Percentiles rank a stretch among this genome's conserved stretches.
phyloP scores from a whole-genome alignment of 1,284 basidiomycete species.

The Cryptococcus depauperatus region DNA sequence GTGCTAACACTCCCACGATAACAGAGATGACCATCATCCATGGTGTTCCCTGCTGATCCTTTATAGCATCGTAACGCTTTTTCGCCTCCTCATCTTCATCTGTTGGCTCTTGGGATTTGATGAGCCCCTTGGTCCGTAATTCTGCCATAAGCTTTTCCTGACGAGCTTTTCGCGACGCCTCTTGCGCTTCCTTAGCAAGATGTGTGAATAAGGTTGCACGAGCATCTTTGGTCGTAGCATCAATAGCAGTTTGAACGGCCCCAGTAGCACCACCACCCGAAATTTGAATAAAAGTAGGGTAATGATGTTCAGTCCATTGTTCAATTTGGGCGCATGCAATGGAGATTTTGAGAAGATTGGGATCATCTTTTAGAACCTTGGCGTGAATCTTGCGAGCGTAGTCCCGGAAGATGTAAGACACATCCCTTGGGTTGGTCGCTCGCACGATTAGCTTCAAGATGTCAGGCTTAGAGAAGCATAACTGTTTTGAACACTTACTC shows the following conservation, averaged over 20 bases:
- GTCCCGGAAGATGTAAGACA: conserved; percentile 77
- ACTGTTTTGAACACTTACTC: conserved; percentile 49
- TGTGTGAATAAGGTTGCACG: conserved; percentile 44
- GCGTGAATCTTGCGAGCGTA: conserved; percentile 76
- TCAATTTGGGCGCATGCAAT: conserved; percentile 82
- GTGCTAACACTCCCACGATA: conserved; percentile 20
- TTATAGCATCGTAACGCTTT: conserved; percentile 15
- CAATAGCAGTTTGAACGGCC: conserved; percentile 37
- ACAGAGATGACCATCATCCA: conserved; percentile 19
- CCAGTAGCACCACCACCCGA: conserved; percentile 24
- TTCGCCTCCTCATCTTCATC: conserved; percentile 19
- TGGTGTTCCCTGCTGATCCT: conserved; percentile 8
- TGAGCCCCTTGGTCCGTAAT: conserved; percentile 24
- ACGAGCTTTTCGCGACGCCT: conserved; percentile 19
- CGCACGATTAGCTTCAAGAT: conserved; percentile 68
- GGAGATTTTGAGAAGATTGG: conserved; percentile 73
- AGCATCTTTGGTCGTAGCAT: conserved; percentile 52
- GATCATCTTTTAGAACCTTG: conserved; percentile 70
- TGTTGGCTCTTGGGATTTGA: conserved; percentile 12
- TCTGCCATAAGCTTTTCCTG: conserved; percentile 32
- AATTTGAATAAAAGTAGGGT: conserved; percentile 70
- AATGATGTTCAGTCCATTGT: conserved; percentile 81
- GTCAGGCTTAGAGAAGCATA: background rate
- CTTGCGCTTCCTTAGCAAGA: conserved; percentile 26
- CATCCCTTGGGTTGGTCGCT: conserved; percentile 85